A percentile compares a stretch with the other conserved stretches of the same genome.
These are phyloP conservation scores for Cutaneotrichosporon cavernicola DNA, from an alignment of 1,284 basidiomycete species.

Conservation along the genomic window DNA sequence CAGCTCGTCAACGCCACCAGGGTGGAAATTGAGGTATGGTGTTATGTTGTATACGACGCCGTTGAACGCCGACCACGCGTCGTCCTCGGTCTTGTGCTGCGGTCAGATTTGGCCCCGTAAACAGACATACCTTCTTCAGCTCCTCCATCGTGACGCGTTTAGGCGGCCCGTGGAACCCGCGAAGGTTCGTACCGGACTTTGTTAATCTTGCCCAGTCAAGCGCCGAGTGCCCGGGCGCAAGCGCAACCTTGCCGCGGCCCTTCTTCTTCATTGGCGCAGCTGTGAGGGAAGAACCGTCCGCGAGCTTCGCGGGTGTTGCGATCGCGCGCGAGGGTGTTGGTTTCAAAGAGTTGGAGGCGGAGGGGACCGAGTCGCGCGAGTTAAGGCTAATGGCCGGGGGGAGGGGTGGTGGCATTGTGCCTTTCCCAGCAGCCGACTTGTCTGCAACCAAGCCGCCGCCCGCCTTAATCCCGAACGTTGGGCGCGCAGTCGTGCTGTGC, in stretches of 20 bases:
- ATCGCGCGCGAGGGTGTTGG: background rate
- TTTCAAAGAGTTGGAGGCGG: constrained; percentile 42
- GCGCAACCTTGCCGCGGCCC: constrained; percentile 74
- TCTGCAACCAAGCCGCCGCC: constrained; percentile 29
- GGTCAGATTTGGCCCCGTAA: background rate
- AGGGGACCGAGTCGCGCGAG: constrained; percentile 60
- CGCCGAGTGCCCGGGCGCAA: constrained; percentile 87
- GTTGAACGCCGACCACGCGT: constrained; percentile 90
- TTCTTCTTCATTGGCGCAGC: constrained; percentile 51
- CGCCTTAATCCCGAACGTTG: constrained; percentile 42
- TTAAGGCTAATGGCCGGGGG: constrained; percentile 58
- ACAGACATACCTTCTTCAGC: constrained; percentile 71
- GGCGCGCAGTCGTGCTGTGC: constrained; percentile 39
- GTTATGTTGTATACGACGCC: constrained; percentile 98
- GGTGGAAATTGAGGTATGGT: constrained; percentile 86
- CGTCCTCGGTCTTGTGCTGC: constrained; percentile 59
- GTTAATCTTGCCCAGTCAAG: constrained; percentile 93
- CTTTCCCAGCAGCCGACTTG: background rate
- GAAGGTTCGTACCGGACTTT: constrained; percentile 70
- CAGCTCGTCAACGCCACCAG: constrained; percentile 88
- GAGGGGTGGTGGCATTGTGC: background rate
- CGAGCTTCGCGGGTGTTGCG: background rate
- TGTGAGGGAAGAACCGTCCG: constrained; percentile 6
- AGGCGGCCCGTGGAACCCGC: constrained; percentile 60
- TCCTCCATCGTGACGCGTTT: constrained; percentile 77